Conservation (phyloP, 192 early-diverging fungal genomes). For the Podochytrium sp. region DNA sequence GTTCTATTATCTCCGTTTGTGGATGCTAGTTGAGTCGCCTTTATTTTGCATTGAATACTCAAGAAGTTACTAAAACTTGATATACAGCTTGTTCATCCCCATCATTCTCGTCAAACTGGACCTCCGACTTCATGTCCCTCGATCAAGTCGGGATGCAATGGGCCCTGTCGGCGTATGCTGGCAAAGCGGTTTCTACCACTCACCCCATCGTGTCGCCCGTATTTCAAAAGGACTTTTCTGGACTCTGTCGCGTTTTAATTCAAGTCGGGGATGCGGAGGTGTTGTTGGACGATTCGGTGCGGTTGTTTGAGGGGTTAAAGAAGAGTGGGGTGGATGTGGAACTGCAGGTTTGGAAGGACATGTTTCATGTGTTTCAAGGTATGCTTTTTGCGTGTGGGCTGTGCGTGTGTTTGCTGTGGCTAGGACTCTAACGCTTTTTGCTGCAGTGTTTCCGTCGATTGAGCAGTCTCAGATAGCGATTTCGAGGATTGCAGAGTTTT, state of each 20-base stretch:
- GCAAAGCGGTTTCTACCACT: not conserved
- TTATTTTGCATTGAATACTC: not conserved
- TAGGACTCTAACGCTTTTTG: no score
- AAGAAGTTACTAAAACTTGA: not conserved
- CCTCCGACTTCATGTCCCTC: slow-evolving; percentile 38
- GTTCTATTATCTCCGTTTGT: slow-evolving; percentile 63
- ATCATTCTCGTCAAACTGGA: slow-evolving; percentile 32
- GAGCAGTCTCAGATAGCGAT: no score
- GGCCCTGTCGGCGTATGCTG: slow-evolving; percentile 35
- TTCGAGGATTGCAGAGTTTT: no score
- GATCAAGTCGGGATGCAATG: slow-evolving; percentile 39
- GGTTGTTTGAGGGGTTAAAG: slow-evolving; percentile 20
- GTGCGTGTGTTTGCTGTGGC: no score
- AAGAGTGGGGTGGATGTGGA: not conserved
- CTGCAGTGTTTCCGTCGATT: no score
- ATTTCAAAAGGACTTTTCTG: slow-evolving; percentile 20
- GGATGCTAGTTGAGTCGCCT: slow-evolving; percentile 25
- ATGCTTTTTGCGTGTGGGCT: no score
- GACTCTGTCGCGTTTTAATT: slow-evolving; percentile 44
- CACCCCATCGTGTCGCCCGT: slow-evolving; percentile 39
- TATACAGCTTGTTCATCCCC: not conserved
- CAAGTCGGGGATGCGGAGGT: slow-evolving; percentile 52
- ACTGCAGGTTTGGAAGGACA: slow-evolving; percentile 43
- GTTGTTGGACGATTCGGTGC: slow-evolving; percentile 42
- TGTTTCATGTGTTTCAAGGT: slow-evolving; percentile 50